Conservation (phyloP, 306 rosid species). For the Prunus dulcis region DNA sequence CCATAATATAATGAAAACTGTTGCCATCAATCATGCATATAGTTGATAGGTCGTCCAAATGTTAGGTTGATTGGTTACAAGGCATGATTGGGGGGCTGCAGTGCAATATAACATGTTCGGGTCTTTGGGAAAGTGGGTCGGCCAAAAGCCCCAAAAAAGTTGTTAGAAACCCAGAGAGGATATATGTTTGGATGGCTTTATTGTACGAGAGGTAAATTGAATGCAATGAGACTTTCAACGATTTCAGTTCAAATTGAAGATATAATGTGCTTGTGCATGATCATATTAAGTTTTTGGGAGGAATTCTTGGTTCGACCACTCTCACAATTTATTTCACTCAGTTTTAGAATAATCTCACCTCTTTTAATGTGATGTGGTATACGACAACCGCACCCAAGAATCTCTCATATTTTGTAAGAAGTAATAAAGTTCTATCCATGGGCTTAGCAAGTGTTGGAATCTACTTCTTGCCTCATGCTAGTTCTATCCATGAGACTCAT, state of each 20-base stretch:
- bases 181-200: too few species aligned
- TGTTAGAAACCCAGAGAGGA: not conserved
- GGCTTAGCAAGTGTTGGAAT: too few species aligned
- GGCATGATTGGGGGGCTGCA: not conserved
- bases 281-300: not conserved
- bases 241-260: not conserved
- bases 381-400: too few species aligned
- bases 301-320: too few species aligned
- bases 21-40: not conserved
- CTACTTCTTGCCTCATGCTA: too few species aligned
- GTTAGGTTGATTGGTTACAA: not conserved
- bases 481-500: not conserved
- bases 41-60: not conserved
- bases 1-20: not conserved
- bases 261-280: not conserved
- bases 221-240: not conserved
- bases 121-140: not conserved
- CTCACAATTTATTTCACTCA: too few species aligned
- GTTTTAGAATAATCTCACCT: accelerated
- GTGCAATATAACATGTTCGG: not conserved
- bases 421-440: too few species aligned
- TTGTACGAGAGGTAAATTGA: not conserved
- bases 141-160: not conserved
- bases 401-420: too few species aligned
- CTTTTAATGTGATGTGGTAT: too few species aligned